These are phyloP conservation scores for Agrocybe pediades DNA, from an alignment of 768 basidiomycete genomes.

Conservation along the genomic window DNA sequence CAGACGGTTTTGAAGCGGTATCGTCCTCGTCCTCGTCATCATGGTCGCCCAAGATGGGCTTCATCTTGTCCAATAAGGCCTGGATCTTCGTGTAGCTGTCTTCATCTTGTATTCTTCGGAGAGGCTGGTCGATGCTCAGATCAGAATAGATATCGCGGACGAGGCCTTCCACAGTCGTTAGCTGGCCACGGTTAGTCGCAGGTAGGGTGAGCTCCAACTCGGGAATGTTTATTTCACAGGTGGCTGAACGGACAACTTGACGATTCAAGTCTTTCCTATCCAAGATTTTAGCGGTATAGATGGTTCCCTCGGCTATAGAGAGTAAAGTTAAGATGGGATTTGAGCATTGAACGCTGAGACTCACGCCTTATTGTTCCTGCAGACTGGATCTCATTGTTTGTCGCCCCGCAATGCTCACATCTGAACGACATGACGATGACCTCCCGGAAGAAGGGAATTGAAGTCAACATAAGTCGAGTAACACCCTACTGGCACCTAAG, in stretches of 20 bases:
- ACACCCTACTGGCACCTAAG: constrained; percentile 61
- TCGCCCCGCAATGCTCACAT: constrained; percentile 87
- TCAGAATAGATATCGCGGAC: constrained; percentile 82
- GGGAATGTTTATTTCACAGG: constrained; percentile 80
- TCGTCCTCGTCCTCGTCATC: constrained; percentile 51
- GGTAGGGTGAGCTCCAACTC: constrained; percentile 93
- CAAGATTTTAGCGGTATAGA: constrained; percentile 81
- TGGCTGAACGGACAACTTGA: constrained; percentile 88
- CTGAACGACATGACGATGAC: constrained; percentile 96
- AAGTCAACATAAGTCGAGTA: constrained; percentile 87
- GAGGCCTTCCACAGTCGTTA: constrained; percentile 97
- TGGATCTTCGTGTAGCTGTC: constrained; percentile 75
- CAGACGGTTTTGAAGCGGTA: constrained; percentile 27
- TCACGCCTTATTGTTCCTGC: constrained; percentile 84
- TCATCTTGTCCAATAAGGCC: constrained; percentile 65
- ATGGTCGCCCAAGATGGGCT: constrained; percentile 62
- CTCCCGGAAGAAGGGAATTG: constrained; percentile 94
- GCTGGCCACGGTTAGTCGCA: constrained; percentile 77
- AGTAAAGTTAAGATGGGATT: neutral
- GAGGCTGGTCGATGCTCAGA: constrained; percentile 77
- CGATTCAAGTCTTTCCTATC: constrained; percentile 81
- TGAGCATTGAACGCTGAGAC: constrained; percentile 23
- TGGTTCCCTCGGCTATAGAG: constrained; percentile 71
- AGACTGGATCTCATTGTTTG: constrained; percentile 94
- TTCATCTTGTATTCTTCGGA: constrained; percentile 80